phyloP scores from a whole-genome alignment of 2,329 filamentous ascomycete genomes.

The Ceratocystiopsis sp. region DNA sequence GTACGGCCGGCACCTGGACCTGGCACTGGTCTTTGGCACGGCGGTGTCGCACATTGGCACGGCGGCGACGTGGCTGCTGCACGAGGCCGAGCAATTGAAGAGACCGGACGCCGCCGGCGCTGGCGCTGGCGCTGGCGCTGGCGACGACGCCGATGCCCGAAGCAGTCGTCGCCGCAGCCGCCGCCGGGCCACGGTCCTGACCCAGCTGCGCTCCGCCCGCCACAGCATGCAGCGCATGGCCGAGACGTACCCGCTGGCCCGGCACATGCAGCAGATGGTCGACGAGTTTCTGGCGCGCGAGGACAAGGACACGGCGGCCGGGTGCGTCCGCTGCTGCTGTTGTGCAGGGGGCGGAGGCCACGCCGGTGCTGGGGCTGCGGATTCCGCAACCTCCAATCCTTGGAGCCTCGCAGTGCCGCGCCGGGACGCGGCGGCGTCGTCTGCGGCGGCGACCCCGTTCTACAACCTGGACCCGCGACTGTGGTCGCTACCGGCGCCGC shows the following conservation, averaged over 20 bases:
- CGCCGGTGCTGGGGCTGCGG: no score
- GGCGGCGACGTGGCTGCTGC: slow-evolving; percentile 1
- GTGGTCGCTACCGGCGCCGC: background rate
- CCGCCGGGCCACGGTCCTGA: background rate
- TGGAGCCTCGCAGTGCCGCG: background rate
- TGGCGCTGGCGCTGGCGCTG: background rate
- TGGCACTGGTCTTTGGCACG: background rate
- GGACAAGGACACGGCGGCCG: background rate
- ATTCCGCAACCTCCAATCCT: no score
- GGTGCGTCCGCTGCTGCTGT: no score
- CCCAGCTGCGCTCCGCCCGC: background rate
- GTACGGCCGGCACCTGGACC: background rate
- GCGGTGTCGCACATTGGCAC: slow-evolving; percentile 1
- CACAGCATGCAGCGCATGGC: background rate
- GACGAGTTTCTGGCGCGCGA: background rate
- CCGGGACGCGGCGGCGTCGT: background rate
- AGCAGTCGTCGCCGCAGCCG: background rate
- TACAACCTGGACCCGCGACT: background rate
- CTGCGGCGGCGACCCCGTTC: background rate
- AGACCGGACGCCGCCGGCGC: no score
- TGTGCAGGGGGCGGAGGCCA: no score
- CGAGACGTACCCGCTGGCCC: background rate
- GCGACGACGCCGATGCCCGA: no score
- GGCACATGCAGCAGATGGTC: slow-evolving; percentile 1
- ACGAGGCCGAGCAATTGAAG: no score